Evolutionary conservation across 2,329 filamentous ascomycete genomes (phyloP).

Genomic region (Pseudogymnoascus sp.): DNA sequence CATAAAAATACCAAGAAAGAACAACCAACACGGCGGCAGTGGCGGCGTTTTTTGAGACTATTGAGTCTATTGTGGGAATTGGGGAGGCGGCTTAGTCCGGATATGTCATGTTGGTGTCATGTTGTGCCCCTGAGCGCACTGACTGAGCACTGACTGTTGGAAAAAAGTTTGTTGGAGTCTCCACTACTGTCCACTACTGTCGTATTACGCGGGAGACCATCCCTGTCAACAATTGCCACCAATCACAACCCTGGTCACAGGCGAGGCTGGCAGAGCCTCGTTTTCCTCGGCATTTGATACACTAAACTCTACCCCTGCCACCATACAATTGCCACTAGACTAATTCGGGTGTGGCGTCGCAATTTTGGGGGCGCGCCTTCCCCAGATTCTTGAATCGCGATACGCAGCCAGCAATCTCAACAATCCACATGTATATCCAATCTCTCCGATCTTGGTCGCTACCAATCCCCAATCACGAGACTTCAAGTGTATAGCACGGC

Average conservation of each 20-base stretch:
- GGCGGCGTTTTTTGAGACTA: too few species aligned
- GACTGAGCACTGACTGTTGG: background rate
- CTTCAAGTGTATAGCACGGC: background rate
- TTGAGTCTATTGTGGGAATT: background rate
- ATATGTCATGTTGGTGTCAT: too few species aligned
- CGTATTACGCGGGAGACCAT: background rate
- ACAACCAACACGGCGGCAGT: background rate
- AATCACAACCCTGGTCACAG: background rate
- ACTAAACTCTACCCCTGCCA: background rate
- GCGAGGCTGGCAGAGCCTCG: slow-evolving; percentile 1
- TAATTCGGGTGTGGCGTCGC: background rate
- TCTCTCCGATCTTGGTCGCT: background rate
- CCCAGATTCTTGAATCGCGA: background rate
- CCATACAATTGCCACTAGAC: background rate
- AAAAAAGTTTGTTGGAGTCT: background rate
- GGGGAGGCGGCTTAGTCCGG: background rate
- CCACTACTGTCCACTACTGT: too few species aligned
- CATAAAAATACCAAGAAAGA: background rate
- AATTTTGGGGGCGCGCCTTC: background rate
- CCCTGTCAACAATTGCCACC: background rate
- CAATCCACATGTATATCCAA: background rate
- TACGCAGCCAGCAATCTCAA: background rate
- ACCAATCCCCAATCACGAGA: background rate
- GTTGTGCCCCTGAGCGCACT: background rate
- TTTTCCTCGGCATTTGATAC: background rate